A percentile compares a stretch with the other conserved stretches of the same genome.
phyloP scores from a whole-genome alignment of 352 stramenopile species.

The Phytophthora fragariaefolia region DNA sequence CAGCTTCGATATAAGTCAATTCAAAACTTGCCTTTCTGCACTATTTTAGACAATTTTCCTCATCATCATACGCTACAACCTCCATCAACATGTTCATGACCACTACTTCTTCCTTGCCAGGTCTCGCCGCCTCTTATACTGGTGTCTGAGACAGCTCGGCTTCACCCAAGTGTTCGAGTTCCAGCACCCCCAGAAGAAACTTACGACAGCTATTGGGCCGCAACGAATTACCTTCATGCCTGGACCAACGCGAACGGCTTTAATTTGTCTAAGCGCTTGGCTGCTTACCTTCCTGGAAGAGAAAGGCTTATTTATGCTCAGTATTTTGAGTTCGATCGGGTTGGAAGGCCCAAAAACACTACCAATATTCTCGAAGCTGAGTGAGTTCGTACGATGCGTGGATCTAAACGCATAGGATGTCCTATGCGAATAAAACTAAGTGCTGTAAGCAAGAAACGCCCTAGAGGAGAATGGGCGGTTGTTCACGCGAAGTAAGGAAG shows the following conservation, averaged over 20 bases:
- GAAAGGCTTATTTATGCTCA: not conserved
- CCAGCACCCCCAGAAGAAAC: too few relatives aligned
- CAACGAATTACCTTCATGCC: not conserved
- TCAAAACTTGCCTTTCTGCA: too few relatives aligned
- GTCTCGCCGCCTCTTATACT: too few relatives aligned
- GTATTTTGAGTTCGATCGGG: not conserved
- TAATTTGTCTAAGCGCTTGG: not conserved
- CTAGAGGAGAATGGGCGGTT: not conserved
- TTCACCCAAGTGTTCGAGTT: too few relatives aligned
- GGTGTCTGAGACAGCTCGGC: too few relatives aligned
- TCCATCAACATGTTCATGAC: too few relatives aligned
- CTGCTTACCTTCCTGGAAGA: not conserved
- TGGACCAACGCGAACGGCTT: not conserved
- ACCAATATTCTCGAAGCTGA: not conserved
- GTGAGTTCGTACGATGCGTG: not conserved
- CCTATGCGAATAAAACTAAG: not conserved
- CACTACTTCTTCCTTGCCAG: too few relatives aligned
- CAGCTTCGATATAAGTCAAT: too few relatives aligned
- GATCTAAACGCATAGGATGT: not conserved
- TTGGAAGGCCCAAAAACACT: not conserved
- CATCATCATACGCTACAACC: too few relatives aligned
- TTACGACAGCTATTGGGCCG: too few relatives aligned
- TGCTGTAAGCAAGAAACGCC: not conserved
- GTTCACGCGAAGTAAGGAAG: not conserved
- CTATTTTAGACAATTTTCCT: too few relatives aligned